phyloP scores from a whole-genome alignment of 148 eudicot genomes.

The Chenopodium berlandieri region DNA sequence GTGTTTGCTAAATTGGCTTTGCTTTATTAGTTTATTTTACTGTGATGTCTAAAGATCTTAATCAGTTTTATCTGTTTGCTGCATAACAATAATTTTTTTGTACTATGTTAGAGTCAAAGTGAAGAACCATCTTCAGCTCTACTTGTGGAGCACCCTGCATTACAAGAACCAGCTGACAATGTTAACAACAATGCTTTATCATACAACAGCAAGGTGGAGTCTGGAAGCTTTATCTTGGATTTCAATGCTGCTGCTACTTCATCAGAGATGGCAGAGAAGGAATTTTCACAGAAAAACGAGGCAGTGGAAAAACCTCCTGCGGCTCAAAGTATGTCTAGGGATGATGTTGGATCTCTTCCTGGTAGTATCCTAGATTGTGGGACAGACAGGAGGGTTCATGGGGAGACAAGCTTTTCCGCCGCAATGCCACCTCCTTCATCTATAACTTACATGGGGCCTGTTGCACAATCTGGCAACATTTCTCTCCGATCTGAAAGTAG shows the following conservation, averaged over 20 bases:
- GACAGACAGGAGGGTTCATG: conserved; percentile 37
- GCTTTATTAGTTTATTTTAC: background rate
- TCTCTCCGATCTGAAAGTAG: conserved; percentile 94
- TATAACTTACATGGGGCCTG: conserved; percentile 53
- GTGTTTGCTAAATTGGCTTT: background rate
- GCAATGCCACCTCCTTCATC: conserved; percentile 47
- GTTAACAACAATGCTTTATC: conserved; percentile 21
- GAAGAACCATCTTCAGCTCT: conserved; percentile 24
- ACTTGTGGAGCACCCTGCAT: conserved; percentile 18
- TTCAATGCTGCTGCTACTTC: conserved; percentile 40
- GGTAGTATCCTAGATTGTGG: conserved; percentile 9
- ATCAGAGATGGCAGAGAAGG: conserved; percentile 25
- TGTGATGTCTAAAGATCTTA: background rate
- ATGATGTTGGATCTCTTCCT: conserved; percentile 27
- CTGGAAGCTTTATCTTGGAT: conserved; percentile 51
- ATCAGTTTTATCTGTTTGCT: background rate
- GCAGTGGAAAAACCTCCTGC: conserved; percentile 31
- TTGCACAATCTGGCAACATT: conserved; percentile 54
- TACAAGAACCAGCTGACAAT: conserved; percentile 29
- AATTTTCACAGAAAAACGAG: conserved; percentile 18
- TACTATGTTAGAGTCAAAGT: conserved; percentile 35
- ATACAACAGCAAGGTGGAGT: conserved; percentile 54
- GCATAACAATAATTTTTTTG: background rate
- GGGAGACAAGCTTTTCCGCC: conserved; percentile 76
- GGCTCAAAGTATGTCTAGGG: conserved; percentile 34